Base-by-base conservation (phyloP, 768 basidiomycete species). In the Termitomyces sp. region DNA sequence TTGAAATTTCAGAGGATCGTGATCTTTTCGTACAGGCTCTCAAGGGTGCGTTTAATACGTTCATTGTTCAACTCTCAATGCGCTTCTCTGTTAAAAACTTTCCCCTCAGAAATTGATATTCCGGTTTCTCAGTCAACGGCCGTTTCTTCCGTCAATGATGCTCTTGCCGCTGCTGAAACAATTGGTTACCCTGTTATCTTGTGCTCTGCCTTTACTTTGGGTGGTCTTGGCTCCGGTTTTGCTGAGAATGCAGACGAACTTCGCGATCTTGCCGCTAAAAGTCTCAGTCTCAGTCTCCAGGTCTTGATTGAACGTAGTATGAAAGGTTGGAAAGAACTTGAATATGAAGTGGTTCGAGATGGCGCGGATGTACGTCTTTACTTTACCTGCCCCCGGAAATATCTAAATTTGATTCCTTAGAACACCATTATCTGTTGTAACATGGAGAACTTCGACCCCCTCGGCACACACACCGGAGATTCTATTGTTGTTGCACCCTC, bases 311-410 rank as follows among this genome's bases (percentile, higher is more conserved):
- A 98, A 75, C 90, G 94, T 51, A 92, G 90, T 64, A 91, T 99
- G 88, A 98, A 98, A 75, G 97, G 97, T 32, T 99, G 97, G 97
- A 99, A 99, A 71, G 97, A 99, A 75, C 82, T 98, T 61, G 97
- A 99, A 75, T 99, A 98, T 65, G 97, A 99, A 71, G 97, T 99
- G 61, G 97, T 98, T 67, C 90, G 97, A 54, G 97, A 99, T 70
- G 94, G 82, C 63, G 96, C 96, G 52, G 97, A 99, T 74, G 92
- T 94, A 72, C 64, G 90, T 84, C 5, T 18, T 57, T 26, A 60
- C 48, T 56, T 55, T 24, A 45, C 24, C 57, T 47, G 50, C 51
- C 20, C 26, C 24, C 28, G 4, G 18, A 42, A 46, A 32, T 65
- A 68, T 60, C 44, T 48, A 57, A 49, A 30, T 47, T 42, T 20